phyloP scores from a whole-genome alignment of 1,284 basidiomycete genomes.

The Boletus smithii region DNA sequence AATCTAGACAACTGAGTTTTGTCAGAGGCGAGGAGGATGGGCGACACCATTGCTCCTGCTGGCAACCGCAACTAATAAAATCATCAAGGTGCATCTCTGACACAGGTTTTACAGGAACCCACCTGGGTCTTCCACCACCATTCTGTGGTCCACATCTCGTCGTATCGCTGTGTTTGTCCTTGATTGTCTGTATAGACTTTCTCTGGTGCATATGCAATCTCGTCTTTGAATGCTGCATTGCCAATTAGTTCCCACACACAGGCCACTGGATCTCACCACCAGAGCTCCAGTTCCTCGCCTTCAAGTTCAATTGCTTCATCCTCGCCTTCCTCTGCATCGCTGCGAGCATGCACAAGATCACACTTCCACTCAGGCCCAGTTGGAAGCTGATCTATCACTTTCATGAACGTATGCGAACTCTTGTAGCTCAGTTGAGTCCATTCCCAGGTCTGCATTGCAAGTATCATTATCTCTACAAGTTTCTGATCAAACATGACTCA shows the following conservation, averaged over 20 bases:
- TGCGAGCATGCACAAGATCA: constrained; percentile 9
- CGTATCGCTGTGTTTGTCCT: constrained; percentile 24
- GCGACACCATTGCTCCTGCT: background rate
- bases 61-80: background rate
- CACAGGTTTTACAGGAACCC: background rate
- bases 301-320: background rate
- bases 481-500: background rate
- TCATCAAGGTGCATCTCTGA: background rate
- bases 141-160: constrained; percentile 40
- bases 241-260: constrained; percentile 3
- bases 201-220: constrained; percentile 33
- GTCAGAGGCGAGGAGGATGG: no score
- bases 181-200: constrained; percentile 29
- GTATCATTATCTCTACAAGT: no score
- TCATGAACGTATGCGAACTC: constrained; percentile 11
- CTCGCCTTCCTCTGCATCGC: background rate
- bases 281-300: constrained; percentile 3
- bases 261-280: background rate
- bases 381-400: constrained; percentile 1
- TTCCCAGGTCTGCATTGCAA: background rate
- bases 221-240: constrained; percentile 27
- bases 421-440: background rate
- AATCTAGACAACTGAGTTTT: no score
- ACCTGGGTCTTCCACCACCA: background rate
- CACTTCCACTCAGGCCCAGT: constrained; percentile 6